Conservation (phyloP, 768 basidiomycete species). For the Boletus reticuloceps region DNA sequence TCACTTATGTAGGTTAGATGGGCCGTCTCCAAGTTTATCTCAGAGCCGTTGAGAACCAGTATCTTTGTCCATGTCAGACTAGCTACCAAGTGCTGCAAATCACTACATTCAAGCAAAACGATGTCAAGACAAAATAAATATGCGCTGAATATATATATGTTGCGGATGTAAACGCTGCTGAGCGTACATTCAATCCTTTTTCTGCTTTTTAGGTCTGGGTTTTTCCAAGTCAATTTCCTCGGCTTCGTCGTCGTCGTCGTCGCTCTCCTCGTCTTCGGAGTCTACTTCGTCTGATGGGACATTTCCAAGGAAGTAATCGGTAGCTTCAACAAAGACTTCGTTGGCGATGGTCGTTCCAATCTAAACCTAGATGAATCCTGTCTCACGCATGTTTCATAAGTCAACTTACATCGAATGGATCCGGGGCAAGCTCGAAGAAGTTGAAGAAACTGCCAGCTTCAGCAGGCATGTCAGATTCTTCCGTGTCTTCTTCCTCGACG, state of each 20-base stretch:
- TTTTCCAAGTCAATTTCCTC: constrained; percentile 89
- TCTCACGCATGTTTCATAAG: not conserved
- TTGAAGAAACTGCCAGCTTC: constrained; percentile 88
- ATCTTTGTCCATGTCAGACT: not conserved
- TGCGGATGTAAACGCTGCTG: constrained; percentile 9
- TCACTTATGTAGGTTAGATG: not conserved
- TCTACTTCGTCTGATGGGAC: constrained; percentile 58
- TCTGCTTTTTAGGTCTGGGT: constrained; percentile 73
- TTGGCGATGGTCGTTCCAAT: constrained; percentile 69
- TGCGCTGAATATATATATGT: constrained; percentile 10
- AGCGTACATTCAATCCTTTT: constrained; percentile 33
- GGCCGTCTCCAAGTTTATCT: not conserved
- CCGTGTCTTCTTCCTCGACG: constrained; percentile 51
- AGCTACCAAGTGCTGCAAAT: not conserved
- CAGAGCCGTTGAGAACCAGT: not conserved
- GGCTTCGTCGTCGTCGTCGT: constrained; percentile 67
- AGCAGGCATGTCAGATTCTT: constrained; percentile 52
- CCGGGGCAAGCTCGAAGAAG: constrained; percentile 68
- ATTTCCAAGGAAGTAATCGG: constrained; percentile 78
- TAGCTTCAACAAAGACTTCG: constrained; percentile 78
- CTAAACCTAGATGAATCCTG: constrained; percentile 36
- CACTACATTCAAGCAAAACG: constrained; percentile 2
- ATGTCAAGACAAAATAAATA: constrained; percentile 28
- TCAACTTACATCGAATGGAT: constrained; percentile 63
- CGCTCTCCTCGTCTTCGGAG: constrained; percentile 63